phyloP scores from a whole-genome alignment of 2,329 filamentous ascomycete genomes.

The Verticillium alfalfae region DNA sequence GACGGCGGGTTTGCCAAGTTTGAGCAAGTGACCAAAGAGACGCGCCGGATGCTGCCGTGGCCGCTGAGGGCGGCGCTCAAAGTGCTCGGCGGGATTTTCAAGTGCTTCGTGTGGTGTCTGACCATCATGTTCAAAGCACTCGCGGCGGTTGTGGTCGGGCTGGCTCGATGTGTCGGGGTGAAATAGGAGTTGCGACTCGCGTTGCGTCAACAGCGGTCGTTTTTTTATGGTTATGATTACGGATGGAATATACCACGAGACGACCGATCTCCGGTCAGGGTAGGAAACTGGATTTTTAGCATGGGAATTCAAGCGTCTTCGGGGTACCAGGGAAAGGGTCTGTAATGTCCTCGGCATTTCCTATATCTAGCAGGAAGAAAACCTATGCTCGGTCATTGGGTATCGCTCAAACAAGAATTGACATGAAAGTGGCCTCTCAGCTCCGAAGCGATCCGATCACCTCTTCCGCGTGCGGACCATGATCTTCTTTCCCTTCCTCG shows the following conservation, averaged over 20 bases:
- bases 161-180: constrained; percentile 43
- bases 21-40: constrained; percentile 27
- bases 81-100: constrained; percentile 47
- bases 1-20: constrained; percentile 33
- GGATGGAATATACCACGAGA: background rate
- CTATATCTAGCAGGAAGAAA: background rate
- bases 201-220: background rate
- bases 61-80: constrained; percentile 42
- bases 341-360: background rate
- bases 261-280: background rate
- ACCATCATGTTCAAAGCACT: constrained; percentile 50
- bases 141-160: constrained; percentile 40
- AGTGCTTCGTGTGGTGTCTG: constrained; percentile 52
- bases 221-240: background rate
- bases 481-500: constrained; percentile 55
- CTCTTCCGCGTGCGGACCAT: constrained; percentile 59
- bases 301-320: background rate
- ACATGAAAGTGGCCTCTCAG: background rate
- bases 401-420: background rate
- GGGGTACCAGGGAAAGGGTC: background rate
- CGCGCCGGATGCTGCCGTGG: constrained; percentile 43
- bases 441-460: constrained; percentile 17
- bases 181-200: constrained; percentile 2
- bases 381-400: background rate
- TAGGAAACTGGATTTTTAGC: background rate